Base-by-base conservation (phyloP, 345 rosid species). In the Murraya koenigii region DNA sequence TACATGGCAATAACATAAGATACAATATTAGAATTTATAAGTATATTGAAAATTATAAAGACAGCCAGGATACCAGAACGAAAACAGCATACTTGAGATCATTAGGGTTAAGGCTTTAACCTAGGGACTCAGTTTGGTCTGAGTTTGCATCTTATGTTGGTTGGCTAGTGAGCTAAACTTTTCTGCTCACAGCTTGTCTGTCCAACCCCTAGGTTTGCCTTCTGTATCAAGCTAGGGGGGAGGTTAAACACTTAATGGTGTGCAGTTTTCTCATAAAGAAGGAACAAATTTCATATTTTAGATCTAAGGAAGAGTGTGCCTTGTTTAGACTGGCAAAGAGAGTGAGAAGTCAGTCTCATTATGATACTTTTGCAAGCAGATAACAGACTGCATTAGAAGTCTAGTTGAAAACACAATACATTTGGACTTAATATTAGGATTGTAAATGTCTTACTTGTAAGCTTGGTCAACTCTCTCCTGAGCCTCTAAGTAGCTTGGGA, bases 391-490 rank as follows among this genome's bases (percentile, higher is more conserved):
- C 49, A 66, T 66, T 10, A 66, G 11, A 66, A 17, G n/a, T 66
- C 28, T 10, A n/a, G 28, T 36, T 36, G 19, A 14, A 65, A 1
- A 66, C n/a, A 39, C 8, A 10, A n/a, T 38, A 30, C 23, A 4
- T 47, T 69, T 55, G 8, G 59, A 72, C 22, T 72, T 58, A 13
- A 58, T 25, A 8, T 47, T 33, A 69, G 33, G 61, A 47, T 33
- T 19, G 13, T 22, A 19, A 22, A 60, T 73, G 28, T 56, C 94
- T 88, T 90, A 95, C 99, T 90, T 92, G 91, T 93, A 95, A 60
- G 93, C 92, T 81, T 88, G 92, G 77, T 95, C 98, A 44, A 92
- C 94, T 78, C 82, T 86, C 78, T 87, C 91, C 82, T 93, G 99
- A 68, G 99, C 87, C 69, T 93, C 98, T 90, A 91, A 82, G 83